phyloP scores from a whole-genome alignment of 345 rosid genomes.

The Geranium rotundifolium region DNA sequence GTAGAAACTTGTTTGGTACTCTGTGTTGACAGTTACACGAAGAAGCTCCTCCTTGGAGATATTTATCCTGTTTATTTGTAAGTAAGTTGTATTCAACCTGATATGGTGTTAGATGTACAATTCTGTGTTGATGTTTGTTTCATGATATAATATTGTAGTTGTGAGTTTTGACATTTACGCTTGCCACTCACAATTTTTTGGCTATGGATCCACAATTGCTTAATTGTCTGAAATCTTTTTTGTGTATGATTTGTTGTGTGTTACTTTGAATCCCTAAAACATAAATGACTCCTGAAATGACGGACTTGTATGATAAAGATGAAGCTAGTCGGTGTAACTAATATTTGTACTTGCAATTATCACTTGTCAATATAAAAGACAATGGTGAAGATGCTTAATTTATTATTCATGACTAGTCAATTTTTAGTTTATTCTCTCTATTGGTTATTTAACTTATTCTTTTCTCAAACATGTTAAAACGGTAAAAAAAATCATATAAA shows the following conservation, averaged over 20 bases:
- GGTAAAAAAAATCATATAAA: no score
- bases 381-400: no score
- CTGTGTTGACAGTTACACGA: neutral
- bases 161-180: neutral
- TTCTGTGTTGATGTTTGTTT: neutral
- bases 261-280: neutral
- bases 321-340: no score
- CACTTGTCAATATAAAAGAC: no score
- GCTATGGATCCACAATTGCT: neutral
- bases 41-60: constrained; percentile 1
- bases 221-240: neutral
- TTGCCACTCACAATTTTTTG: neutral
- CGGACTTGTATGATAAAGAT: no score
- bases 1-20: neutral
- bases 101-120: constrained; percentile 1
- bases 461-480: no score
- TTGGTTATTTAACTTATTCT: no score
- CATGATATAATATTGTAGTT: neutral
- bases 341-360: no score
- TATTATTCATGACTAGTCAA: no score
- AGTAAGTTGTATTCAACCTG: constrained; percentile 7
- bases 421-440: no score
- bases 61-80: constrained; percentile 4
- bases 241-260: neutral
- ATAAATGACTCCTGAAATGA: neutral